Conservation (phyloP, 306 rosid species). For the Quercus parvula region DNA sequence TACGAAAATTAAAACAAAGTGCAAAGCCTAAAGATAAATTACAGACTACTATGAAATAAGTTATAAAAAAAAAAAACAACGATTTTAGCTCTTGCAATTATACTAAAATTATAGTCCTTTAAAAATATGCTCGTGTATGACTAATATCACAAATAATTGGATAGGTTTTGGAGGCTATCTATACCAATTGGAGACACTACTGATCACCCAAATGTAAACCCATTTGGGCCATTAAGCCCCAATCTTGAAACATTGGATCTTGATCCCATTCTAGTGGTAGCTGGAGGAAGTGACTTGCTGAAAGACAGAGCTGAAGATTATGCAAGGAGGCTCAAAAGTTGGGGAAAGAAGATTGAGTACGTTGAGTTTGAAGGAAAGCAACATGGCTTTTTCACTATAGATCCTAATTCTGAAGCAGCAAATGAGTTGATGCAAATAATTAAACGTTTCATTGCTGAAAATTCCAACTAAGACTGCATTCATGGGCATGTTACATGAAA, state of each 20-base stretch:
- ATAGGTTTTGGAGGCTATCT: constrained; percentile 83
- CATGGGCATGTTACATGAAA: background rate
- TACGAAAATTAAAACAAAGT: too few species aligned
- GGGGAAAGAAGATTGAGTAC: constrained; percentile 62
- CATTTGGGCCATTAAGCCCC: constrained; percentile 55
- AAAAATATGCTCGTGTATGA: too few species aligned
- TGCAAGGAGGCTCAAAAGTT: constrained; percentile 48
- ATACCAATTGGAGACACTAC: constrained; percentile 57
- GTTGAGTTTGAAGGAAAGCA: constrained; percentile 73
- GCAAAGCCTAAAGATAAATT: too few species aligned
- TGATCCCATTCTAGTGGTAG: constrained; percentile 68
- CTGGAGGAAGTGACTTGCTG: constrained; percentile 61
- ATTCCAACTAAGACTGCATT: constrained; percentile 17
- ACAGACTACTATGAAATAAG: too few species aligned
- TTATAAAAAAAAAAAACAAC: too few species aligned
- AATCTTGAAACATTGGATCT: constrained; percentile 45
- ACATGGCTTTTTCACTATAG: constrained; percentile 78
- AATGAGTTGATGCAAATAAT: constrained; percentile 49
- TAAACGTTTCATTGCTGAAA: constrained; percentile 46
- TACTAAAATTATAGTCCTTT: too few species aligned
- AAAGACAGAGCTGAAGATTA: constrained; percentile 65
- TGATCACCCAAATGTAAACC: constrained; percentile 79
- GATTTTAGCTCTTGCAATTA: too few species aligned
- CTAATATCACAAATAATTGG: background rate
- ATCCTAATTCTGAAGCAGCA: constrained; percentile 58